Conservation (phyloP, 768 basidiomycete species). For the Mycena leptocephala region DNA sequence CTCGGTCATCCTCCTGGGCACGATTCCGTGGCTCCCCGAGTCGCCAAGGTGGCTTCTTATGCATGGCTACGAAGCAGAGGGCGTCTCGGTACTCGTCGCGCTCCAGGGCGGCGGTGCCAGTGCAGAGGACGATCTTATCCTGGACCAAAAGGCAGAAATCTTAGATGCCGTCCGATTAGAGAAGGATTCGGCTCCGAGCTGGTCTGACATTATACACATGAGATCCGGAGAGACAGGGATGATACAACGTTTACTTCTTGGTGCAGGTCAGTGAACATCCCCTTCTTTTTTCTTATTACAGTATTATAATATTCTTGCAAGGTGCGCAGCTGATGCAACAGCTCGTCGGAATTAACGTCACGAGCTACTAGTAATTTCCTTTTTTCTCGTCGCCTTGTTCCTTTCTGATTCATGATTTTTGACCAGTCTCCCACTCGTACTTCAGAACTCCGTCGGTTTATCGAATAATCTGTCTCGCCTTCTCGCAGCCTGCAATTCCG, state of each 20-base stretch:
- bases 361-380: slow-evolving; percentile 63
- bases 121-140: slow-evolving; percentile 53
- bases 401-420: neutral
- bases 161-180: slow-evolving; percentile 62
- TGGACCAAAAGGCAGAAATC: slow-evolving; percentile 59
- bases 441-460: slow-evolving; percentile 67
- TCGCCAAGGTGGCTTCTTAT: slow-evolving; percentile 67
- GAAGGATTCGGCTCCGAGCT: slow-evolving; percentile 57
- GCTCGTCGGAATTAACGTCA: slow-evolving; percentile 67
- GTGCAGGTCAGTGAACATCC: slow-evolving; percentile 51
- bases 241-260: slow-evolving; percentile 60
- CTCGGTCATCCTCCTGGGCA: slow-evolving; percentile 60
- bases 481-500: slow-evolving; percentile 67
- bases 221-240: slow-evolving; percentile 63
- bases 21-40: slow-evolving; percentile 66
- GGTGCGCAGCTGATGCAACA: slow-evolving; percentile 71
- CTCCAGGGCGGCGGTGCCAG: slow-evolving; percentile 58
- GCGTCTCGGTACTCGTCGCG: slow-evolving; percentile 58
- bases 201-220: slow-evolving; percentile 59
- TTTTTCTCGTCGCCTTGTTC: neutral
- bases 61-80: slow-evolving; percentile 60
- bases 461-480: slow-evolving; percentile 66
- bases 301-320: slow-evolving; percentile 22
- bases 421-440: slow-evolving; percentile 61
- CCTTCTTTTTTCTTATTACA: neutral